These are phyloP conservation scores for Saccharomycopsis sp. DNA, from an alignment of 805 yeast species.

Conservation along the genomic window DNA sequence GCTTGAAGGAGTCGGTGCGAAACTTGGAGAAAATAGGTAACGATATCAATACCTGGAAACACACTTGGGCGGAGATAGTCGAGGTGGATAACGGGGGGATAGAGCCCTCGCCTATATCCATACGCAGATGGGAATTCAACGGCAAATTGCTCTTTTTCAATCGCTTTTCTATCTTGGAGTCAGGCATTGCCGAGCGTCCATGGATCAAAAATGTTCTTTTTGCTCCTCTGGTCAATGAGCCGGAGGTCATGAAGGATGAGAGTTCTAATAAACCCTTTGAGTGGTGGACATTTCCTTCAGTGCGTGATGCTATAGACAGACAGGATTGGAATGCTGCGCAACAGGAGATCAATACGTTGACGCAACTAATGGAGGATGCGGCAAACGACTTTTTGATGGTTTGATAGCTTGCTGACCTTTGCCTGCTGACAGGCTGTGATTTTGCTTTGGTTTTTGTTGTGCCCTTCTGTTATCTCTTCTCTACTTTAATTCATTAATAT, in stretches of 20 bases:
- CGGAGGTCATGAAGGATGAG: constrained; percentile 30
- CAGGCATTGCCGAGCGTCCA: constrained; percentile 42
- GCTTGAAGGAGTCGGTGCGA: constrained; percentile 28
- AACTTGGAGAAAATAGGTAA: constrained; percentile 39
- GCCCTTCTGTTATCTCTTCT: background rate
- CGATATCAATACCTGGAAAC: constrained; percentile 47
- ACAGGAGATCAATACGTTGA: constrained; percentile 39
- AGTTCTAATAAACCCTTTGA: constrained; percentile 31
- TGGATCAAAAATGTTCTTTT: constrained; percentile 63
- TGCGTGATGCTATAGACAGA: constrained; percentile 57
- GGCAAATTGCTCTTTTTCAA: constrained; percentile 53
- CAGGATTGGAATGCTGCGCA: constrained; percentile 50
- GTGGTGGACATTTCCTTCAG: constrained; percentile 68
- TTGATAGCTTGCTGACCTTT: background rate
- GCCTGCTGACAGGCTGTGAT: no score
- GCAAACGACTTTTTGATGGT: constrained; percentile 24
- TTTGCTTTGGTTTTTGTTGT: background rate
- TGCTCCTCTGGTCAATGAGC: constrained; percentile 62
- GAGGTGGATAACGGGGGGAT: constrained; percentile 44
- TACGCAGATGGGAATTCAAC: constrained; percentile 78
- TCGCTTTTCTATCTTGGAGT: constrained; percentile 41
- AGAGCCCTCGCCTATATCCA: constrained; percentile 68
- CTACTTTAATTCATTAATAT: no score
- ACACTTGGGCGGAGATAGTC: constrained; percentile 57
- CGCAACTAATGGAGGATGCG: constrained; percentile 30